Evolutionary conservation across 306 rosid species (phyloP).

Genomic region (Vicia faba): DNA sequence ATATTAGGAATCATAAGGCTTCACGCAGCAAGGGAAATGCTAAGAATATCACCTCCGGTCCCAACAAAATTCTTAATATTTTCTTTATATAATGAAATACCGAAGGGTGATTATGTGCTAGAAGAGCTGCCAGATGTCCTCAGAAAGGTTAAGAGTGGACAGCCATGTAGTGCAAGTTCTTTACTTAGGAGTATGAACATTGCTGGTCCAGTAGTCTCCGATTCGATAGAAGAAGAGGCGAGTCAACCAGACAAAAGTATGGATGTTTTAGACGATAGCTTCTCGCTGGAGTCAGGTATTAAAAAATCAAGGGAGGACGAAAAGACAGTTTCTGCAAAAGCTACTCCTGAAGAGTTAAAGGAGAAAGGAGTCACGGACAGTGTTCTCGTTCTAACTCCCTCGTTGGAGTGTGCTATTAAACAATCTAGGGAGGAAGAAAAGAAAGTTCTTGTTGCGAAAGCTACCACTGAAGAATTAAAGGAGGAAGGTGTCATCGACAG

Average conservation of each 20-base stretch:
- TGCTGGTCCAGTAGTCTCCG: conserved; percentile 38
- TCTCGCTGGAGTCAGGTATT: conserved; percentile 57
- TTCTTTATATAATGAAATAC: conserved; percentile 73
- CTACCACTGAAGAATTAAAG: conserved; percentile 73
- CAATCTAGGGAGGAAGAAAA: conserved; percentile 86
- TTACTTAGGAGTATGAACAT: conserved; percentile 59
- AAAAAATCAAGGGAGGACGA: conserved; percentile 78
- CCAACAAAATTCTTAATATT: conserved; percentile 89
- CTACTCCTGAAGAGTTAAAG: conserved; percentile 71
- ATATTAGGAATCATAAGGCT: conserved; percentile 80
- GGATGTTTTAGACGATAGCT: conserved; percentile 41
- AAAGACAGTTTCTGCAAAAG: conserved; percentile 72
- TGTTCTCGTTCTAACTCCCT: conserved; percentile 26
- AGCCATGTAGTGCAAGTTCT: conserved; percentile 71
- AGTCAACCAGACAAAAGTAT: conserved; percentile 25
- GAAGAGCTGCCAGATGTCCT: conserved; percentile 77
- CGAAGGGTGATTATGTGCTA: conserved; percentile 86
- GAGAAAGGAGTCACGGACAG: conserved; percentile 77
- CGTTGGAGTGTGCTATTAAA: conserved; percentile 62
- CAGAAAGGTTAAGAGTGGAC: conserved; percentile 47
- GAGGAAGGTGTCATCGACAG: conserved; percentile 82
- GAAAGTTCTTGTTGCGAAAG: conserved; percentile 69
- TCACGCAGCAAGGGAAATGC: conserved; percentile 94
- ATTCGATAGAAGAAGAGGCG: conserved; percentile 36
- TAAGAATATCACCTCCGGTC: conserved; percentile 78